A percentile compares a stretch with the other conserved stretches of the same genome.
Conservation (phyloP, 345 rosid species). For the Combretum micranthum region DNA sequence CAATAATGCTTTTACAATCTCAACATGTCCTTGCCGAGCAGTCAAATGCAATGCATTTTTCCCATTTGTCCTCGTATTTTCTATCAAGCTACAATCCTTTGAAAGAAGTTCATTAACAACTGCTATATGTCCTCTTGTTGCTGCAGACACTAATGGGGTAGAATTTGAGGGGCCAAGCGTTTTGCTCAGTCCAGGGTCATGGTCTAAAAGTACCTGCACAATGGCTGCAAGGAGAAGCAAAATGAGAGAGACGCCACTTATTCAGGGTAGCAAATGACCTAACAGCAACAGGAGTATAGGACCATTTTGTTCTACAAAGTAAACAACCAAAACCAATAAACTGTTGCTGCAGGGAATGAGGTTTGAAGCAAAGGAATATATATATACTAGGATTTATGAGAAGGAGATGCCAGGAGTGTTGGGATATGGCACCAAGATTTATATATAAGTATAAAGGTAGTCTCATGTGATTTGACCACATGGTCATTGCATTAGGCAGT, state of each 20-base stretch:
- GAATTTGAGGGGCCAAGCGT: conserved; percentile 77
- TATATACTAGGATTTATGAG: too few relatives aligned
- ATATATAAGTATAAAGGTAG: too few relatives aligned
- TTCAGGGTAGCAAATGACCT: too few relatives aligned
- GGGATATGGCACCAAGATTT: too few relatives aligned
- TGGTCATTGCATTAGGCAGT: too few relatives aligned
- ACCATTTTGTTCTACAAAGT: too few relatives aligned
- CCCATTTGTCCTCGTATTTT: conserved; percentile 69
- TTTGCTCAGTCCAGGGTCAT: conserved; percentile 70
- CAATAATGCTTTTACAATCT: conserved; percentile 65
- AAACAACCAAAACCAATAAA: too few relatives aligned
- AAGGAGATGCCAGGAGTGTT: too few relatives aligned
- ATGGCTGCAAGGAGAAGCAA: conserved; percentile 46
- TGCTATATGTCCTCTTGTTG: conserved; percentile 81
- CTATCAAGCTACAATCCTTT: conserved; percentile 71
- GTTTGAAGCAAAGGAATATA: too few relatives aligned
- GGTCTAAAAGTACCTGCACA: conserved; percentile 78
- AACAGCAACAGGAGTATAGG: too few relatives aligned
- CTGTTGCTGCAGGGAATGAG: too few relatives aligned
- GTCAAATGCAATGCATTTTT: conserved; percentile 90
- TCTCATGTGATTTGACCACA: too few relatives aligned
- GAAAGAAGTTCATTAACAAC: conserved; percentile 77
- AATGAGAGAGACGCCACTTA: background rate
- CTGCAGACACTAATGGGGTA: conserved; percentile 85
- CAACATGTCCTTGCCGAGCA: conserved; percentile 84